phyloP scores from a whole-genome alignment of 768 basidiomycete genomes.

The Lactarius trivialis region DNA sequence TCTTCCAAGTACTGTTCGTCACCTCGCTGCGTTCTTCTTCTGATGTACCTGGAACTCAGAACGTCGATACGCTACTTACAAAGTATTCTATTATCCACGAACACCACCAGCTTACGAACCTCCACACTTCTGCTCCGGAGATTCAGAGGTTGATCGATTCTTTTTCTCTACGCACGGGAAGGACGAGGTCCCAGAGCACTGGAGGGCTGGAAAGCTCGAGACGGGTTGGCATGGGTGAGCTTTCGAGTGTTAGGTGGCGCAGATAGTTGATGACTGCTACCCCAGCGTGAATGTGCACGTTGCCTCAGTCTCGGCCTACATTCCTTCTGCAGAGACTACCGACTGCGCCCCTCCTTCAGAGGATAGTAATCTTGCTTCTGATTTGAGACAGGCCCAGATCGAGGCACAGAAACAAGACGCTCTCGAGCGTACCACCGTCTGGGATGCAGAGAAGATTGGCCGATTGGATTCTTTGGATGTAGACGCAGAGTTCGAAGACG shows the following conservation, averaged over 20 bases:
- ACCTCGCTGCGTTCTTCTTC: neutral
- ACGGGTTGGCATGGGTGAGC: constrained; percentile 70
- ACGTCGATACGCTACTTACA: constrained; percentile 82
- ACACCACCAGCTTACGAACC: constrained; percentile 83
- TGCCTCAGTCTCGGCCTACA: constrained; percentile 63
- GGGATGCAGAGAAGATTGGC: constrained; percentile 46
- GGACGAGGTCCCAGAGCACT: constrained; percentile 68
- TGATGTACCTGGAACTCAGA: constrained; percentile 36
- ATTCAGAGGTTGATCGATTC: constrained; percentile 67
- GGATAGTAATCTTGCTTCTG: constrained; percentile 43
- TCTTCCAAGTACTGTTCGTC: constrained; percentile 52
- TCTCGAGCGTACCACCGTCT: constrained; percentile 52
- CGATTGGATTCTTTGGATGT: constrained; percentile 32
- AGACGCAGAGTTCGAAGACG: constrained; percentile 59
- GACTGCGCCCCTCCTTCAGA: constrained; percentile 41
- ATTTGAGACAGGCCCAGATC: constrained; percentile 45
- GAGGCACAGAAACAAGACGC: constrained; percentile 62
- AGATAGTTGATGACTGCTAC: constrained; percentile 1
- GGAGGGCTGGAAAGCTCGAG: constrained; percentile 57
- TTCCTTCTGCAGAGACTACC: constrained; percentile 55
- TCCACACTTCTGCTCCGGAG: constrained; percentile 67
- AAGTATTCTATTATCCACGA: constrained; percentile 74
- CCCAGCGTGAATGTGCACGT: constrained; percentile 63
- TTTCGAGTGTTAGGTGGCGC: neutral
- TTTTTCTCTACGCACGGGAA: constrained; percentile 73